Evolutionary conservation across 108 stramenopile species (phyloP).

Genomic region (Nitzschia putrida): DNA sequence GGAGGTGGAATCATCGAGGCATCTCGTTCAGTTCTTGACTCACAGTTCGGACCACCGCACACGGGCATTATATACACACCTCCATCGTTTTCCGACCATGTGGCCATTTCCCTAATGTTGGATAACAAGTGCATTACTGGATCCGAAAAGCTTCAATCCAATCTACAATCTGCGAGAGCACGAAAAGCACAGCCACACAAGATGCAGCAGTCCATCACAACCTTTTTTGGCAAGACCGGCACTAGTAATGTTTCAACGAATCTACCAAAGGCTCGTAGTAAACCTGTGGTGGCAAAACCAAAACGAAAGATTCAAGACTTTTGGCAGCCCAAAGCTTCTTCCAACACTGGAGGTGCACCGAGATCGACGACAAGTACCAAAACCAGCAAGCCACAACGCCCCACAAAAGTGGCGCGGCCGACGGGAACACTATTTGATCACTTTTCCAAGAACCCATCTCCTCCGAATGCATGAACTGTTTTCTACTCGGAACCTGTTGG

Average conservation of each 20-base stretch:
- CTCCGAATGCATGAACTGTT: not conserved
- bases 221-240: constrained; percentile 56
- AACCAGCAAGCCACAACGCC: not conserved
- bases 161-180: constrained; percentile 49
- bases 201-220: constrained; percentile 66
- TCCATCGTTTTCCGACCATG: constrained; percentile 89
- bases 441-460: constrained; percentile 13
- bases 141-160: constrained; percentile 7
- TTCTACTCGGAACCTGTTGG: not conserved
- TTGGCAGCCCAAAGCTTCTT: too few relatives aligned
- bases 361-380: not conserved
- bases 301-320: too few relatives aligned
- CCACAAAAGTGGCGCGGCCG: not conserved
- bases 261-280: too few relatives aligned
- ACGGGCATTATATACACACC: constrained; percentile 92
- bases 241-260: too few relatives aligned
- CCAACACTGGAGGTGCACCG: not conserved
- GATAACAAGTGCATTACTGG: constrained; percentile 27
- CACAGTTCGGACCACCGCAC: constrained; percentile 65
- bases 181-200: constrained; percentile 89
- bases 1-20: constrained; percentile 84
- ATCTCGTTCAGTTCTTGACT: constrained; percentile 64
- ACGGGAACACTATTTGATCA: constrained; percentile 4
- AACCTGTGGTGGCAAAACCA: too few relatives aligned
- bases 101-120: constrained; percentile 77